Evolutionary conservation across 2,329 filamentous ascomycete genomes (phyloP), one percentile per base, ranked within the genome.

Genomic region (Aspergillus fischeri): DNA sequence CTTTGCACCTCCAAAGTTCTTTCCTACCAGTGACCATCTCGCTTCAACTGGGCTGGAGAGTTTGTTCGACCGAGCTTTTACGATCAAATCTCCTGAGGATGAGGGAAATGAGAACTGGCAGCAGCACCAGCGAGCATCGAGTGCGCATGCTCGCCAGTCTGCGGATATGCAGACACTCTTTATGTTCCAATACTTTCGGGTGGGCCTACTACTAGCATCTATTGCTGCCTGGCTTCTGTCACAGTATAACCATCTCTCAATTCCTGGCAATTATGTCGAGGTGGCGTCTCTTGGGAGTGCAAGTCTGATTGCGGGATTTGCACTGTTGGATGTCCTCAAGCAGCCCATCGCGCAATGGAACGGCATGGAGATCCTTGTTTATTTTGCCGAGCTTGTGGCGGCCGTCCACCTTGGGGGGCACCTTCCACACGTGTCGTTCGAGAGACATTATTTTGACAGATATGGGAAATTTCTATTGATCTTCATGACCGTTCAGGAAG

Each of bases 1-100:
- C 2, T 77, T 81, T 58, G 74, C 74, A n/a, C 70, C 72, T 5
- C 78, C 78, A 3, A 77, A 64, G 45, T 80, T 80, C 63, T 80
- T 80, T 52, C 74, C 76, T 4, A 65, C 62, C 42, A 69, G 71
- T 57, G 75, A 78, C 56, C 67, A 73, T 59, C 65, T 67, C 49
- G 69, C 72, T 21, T 75, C 77, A 27, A 80, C 78, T 27, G 78
- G 78, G 7, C 63, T 81, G 10, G 78, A 81, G 63, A 72, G 66
- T 44, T 63, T 80, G 25, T 80, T 81, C 63, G 75, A 78, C 50
- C 69, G 69, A 28, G 71, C 77, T 3, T 80, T 80, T 55, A 76
- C 74, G 65, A 67, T 71, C 54, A 64, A 70, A 60, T 63, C 66
- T 50, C 59, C 70, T 14, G 67, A 70, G 49, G 65, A 73, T 41